phyloP scores from a whole-genome alignment of 1,284 basidiomycete species.

The Marasmius tenuissimus region DNA sequence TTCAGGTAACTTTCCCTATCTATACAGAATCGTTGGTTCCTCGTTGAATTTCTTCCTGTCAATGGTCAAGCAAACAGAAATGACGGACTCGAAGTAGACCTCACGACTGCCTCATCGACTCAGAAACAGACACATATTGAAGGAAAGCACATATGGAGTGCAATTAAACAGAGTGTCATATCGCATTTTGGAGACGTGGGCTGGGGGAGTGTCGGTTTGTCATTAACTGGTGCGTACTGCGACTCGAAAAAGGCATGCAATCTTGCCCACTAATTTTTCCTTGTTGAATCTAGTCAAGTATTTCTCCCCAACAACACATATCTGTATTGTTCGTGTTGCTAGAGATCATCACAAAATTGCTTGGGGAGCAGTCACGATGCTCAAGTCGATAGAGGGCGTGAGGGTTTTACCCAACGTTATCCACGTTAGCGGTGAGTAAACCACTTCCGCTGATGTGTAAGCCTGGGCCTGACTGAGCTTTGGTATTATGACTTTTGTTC shows the following conservation, averaged over 20 bases:
- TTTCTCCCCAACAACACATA: constrained; percentile 72
- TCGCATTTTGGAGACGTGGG: constrained; percentile 75
- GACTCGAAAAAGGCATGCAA: not conserved
- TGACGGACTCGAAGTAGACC: not conserved
- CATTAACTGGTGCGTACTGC: constrained; percentile 54
- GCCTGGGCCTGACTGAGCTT: no score
- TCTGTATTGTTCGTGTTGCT: constrained; percentile 78
- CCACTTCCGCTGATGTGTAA: no score
- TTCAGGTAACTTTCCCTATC: not conserved
- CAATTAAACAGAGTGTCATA: constrained; percentile 70
- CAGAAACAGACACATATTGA: not conserved
- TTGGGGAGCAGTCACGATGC: constrained; percentile 70
- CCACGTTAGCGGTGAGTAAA: constrained; percentile 71
- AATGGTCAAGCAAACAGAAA: not conserved
- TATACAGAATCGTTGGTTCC: constrained; percentile 12
- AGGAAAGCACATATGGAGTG: constrained; percentile 49
- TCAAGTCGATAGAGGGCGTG: constrained; percentile 57
- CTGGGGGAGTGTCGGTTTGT: constrained; percentile 74
- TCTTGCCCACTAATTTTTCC: not conserved
- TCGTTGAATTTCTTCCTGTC: constrained; percentile 12
- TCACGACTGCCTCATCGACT: not conserved
- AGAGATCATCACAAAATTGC: constrained; percentile 72
- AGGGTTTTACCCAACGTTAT: constrained; percentile 68
- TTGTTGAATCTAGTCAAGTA: constrained; percentile 63
- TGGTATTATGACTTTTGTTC: not conserved